Evolutionary conservation across 345 rosid species (phyloP).

Genomic region (Acer saccharum): DNA sequence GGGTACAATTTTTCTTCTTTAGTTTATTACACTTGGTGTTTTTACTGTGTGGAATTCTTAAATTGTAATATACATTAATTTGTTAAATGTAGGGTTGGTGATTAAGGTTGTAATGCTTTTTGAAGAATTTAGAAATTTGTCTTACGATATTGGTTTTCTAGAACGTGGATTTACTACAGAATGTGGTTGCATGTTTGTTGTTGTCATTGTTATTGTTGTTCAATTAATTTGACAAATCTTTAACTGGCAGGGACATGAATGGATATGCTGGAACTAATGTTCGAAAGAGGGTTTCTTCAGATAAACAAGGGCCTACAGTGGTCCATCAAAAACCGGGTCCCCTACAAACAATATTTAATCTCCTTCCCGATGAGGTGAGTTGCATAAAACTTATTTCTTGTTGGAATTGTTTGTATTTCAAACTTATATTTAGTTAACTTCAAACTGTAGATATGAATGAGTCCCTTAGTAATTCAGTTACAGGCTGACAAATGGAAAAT

Average conservation of each 20-base stretch:
- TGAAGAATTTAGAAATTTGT: neutral
- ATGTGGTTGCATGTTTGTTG: constrained; percentile 7
- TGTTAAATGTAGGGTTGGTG: neutral
- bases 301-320: constrained; percentile 87
- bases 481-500: constrained; percentile 19
- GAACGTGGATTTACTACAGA: neutral
- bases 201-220: constrained; percentile 9
- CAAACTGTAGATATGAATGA: constrained; percentile 3
- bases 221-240: constrained; percentile 19
- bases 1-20: neutral
- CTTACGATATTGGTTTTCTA: neutral
- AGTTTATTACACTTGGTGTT: neutral
- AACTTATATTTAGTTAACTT: neutral
- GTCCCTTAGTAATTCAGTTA: constrained; percentile 11
- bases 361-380: constrained; percentile 86
- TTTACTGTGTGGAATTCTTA: neutral
- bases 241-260: constrained; percentile 50
- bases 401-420: constrained; percentile 4
- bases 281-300: constrained; percentile 69
- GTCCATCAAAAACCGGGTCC: constrained; percentile 98
- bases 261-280: constrained; percentile 74
- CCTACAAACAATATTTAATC: constrained; percentile 85
- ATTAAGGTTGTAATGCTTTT: neutral
- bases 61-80: neutral
- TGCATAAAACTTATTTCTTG: constrained; percentile 17